Base-by-base conservation (phyloP, 805 yeast species). In the Blastobotrys muscicola region DNA sequence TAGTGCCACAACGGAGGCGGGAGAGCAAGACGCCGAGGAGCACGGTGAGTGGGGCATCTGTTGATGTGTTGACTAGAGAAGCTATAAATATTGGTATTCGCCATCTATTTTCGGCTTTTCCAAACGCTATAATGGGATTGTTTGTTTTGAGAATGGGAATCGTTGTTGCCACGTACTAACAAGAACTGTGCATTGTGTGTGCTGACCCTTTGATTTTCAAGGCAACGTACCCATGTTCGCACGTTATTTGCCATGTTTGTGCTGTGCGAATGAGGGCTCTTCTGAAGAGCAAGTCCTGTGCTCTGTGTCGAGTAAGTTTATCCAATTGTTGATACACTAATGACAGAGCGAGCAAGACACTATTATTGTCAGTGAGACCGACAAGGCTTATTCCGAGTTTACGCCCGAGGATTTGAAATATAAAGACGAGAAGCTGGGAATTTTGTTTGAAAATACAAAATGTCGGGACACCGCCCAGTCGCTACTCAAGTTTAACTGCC, bases 151-250 rank as follows among this genome's bases (percentile, higher is more conserved):
- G n/a, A n/a, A n/a, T n/a, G n/a, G n/a, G n/a, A n/a, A n/a, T n/a
- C n/a, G n/a, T n/a, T n/a, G n/a, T n/a, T n/a, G n/a, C n/a, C n/a
- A 20, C 26, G 26, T 20, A 20, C 26, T 20, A 20, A 20, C 26
- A 4, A 20, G 72, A 72, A 9, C 56, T 64, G 29, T 89, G 97
- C 70, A 64, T 87, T 15, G 84, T 92, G 45, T 92, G 99, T 66
- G 92, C 97, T 0, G 82, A 84, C 38, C 66, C 67, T 29, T 69
- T 86, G 23, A 51, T 53, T n/a, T 74, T 70, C 52, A 77, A 79
- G 2, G 85, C 94, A 0, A 56, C 83, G 8, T 74, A 92, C 1
- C 84, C 86, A 0, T 92, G 99, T 62, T 78, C 80, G 54, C 97
- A 92, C 59, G 72, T 69, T 30, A 78, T 87, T 0, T 92, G 99